These are phyloP conservation scores for Truncatella angustata DNA, from an alignment of 2,329 filamentous ascomycete species.

Conservation along the genomic window DNA sequence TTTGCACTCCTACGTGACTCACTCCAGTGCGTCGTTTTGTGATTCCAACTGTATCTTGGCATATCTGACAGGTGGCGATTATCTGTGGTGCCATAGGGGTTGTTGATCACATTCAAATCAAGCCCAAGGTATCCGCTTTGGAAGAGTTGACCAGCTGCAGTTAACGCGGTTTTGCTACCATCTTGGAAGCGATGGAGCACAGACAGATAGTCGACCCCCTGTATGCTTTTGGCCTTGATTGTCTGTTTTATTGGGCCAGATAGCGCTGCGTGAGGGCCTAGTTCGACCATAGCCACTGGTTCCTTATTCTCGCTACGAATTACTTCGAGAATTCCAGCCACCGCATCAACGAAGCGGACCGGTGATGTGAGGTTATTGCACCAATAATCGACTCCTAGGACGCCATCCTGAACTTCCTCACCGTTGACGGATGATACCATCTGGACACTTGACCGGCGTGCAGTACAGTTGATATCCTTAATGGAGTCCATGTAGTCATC, in stretches of 20 bases:
- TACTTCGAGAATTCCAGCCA: not conserved
- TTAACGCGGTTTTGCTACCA: not conserved
- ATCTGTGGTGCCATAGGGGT: no score
- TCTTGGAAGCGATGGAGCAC: not conserved
- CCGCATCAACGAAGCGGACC: conserved; percentile 1
- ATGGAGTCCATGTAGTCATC: not conserved
- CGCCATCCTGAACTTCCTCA: not conserved
- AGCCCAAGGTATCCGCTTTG: no score
- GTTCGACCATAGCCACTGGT: not conserved
- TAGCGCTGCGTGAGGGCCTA: not conserved
- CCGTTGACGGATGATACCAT: not conserved
- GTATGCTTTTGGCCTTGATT: not conserved
- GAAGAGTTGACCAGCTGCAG: not conserved
- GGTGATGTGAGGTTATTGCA: not conserved
- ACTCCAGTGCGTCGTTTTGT: conserved; percentile 19
- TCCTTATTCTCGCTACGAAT: no score
- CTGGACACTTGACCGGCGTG: no score
- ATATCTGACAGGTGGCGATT: conserved; percentile 16
- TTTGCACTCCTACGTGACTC: conserved; percentile 18
- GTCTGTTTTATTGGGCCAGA: not conserved
- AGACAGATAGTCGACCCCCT: not conserved
- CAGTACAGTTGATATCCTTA: not conserved
- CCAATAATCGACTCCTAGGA: conserved; percentile 1
- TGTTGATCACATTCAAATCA: no score
- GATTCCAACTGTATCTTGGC: conserved; percentile 22